A percentile compares a stretch with the other conserved stretches of the same genome.
Conservation (phyloP, 176 grass and related monocot species). For the Areca catechu region DNA sequence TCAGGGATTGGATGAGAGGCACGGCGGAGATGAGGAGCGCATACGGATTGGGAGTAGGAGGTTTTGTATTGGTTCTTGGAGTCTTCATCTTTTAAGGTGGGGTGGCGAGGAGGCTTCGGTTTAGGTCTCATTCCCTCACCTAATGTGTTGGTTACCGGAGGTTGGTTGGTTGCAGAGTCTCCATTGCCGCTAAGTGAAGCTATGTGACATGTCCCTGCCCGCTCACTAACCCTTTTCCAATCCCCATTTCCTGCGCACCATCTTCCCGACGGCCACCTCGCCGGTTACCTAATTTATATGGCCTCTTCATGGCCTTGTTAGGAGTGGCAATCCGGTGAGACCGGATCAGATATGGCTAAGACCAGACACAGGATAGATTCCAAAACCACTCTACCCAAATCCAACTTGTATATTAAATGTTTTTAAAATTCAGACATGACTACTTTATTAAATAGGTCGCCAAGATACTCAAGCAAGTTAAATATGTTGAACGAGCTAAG, state of each 20-base stretch:
- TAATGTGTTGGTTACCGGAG: constrained; percentile 44
- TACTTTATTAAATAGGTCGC: too few species aligned
- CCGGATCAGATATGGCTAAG: too few species aligned
- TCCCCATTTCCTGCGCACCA: constrained; percentile 3
- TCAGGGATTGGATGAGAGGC: neutral
- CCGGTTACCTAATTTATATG: neutral
- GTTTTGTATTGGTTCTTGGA: constrained; percentile 28
- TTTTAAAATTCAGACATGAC: too few species aligned
- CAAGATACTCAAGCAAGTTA: too few species aligned
- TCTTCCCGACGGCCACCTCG: neutral
- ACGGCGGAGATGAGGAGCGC: neutral
- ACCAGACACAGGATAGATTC: too few species aligned
- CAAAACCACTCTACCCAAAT: too few species aligned
- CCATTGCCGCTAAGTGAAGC: constrained; percentile 97
- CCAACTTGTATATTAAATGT: too few species aligned
- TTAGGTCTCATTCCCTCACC: constrained; percentile 34
- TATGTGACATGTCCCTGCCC: neutral
- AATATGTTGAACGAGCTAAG: too few species aligned
- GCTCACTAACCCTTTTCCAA: neutral
- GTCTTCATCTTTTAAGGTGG: constrained; percentile 25
- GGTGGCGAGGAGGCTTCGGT: constrained; percentile 18
- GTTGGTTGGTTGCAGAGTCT: constrained; percentile 80
- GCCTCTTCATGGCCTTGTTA: neutral
- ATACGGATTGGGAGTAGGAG: neutral
- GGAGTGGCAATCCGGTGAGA: too few species aligned